Conservation (phyloP, 129 eudicot species). For the Arctium lappa region DNA sequence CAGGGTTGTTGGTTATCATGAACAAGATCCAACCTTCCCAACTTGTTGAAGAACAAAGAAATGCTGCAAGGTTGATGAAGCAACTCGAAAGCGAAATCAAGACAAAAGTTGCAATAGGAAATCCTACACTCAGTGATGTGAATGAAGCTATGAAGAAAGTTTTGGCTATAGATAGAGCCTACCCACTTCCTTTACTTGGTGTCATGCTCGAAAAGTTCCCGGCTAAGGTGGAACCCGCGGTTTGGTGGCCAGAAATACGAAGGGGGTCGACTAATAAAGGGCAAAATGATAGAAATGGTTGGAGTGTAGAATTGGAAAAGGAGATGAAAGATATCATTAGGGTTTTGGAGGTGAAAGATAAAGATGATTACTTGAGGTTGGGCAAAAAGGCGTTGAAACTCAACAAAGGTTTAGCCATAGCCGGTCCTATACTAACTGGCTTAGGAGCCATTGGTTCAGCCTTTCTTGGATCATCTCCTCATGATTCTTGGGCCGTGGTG, state of each 20-base stretch:
- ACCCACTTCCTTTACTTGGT: slow-evolving; percentile 83
- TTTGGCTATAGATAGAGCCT: slow-evolving; percentile 70
- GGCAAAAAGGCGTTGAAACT: slow-evolving; percentile 56
- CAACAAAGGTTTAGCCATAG: slow-evolving; percentile 53
- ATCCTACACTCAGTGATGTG: slow-evolving; percentile 22
- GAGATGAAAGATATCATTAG: slow-evolving; percentile 54
- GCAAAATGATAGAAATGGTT: slow-evolving; percentile 27
- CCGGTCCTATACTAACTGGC: slow-evolving; percentile 58
- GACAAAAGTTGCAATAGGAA: slow-evolving; percentile 23
- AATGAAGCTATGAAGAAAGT: slow-evolving; percentile 52
- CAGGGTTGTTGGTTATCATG: slow-evolving; percentile 49
- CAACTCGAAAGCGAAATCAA: slow-evolving; percentile 38
- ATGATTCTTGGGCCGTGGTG: slow-evolving; percentile 48
- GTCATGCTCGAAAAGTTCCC: slow-evolving; percentile 90
- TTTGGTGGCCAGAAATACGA: slow-evolving; percentile 68
- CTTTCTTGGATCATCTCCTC: slow-evolving; percentile 26
- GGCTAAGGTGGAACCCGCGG: slow-evolving; percentile 43
- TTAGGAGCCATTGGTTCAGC: slow-evolving; percentile 58
- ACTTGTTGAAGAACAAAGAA: slow-evolving; percentile 58
- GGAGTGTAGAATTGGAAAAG: slow-evolving; percentile 53
- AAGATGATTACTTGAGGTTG: slow-evolving; percentile 57
- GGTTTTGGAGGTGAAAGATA: slow-evolving; percentile 44
- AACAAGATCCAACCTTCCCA: slow-evolving; percentile 69
- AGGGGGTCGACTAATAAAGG: neutral
- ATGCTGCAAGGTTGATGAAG: slow-evolving; percentile 46